Evolutionary conservation across 306 rosid species (phyloP).

Genomic region (Bauhinia variegata): DNA sequence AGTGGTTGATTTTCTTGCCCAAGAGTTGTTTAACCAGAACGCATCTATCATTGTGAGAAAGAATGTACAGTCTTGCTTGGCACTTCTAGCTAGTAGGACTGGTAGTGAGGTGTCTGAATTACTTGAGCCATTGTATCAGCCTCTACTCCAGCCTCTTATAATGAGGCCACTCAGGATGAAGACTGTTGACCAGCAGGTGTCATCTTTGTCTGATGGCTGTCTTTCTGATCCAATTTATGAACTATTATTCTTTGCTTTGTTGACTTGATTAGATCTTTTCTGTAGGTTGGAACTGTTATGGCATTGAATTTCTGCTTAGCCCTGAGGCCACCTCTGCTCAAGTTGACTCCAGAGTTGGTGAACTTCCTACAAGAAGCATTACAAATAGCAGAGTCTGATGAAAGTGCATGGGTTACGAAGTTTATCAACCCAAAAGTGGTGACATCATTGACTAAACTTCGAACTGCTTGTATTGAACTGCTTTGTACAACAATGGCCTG

Average conservation of each 20-base stretch:
- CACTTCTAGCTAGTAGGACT: conserved; percentile 94
- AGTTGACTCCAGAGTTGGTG: conserved; percentile 90
- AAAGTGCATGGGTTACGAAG: conserved; percentile 88
- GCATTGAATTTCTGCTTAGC: conserved; percentile 97
- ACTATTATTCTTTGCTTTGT: conserved; percentile 31
- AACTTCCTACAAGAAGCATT: conserved; percentile 97
- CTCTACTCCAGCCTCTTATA: conserved; percentile 91
- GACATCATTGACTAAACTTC: conserved; percentile 87
- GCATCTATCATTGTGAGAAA: conserved; percentile 93
- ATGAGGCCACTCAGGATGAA: conserved; percentile 77
- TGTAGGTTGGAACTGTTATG: conserved; percentile 94
- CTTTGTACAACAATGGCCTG: conserved; percentile 99
- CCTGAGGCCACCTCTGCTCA: conserved; percentile 97
- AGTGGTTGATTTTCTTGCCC: conserved; percentile 90
- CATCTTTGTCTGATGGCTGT: conserved; percentile 28
- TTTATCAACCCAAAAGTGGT: conserved; percentile 89
- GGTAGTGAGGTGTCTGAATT: conserved; percentile 99
- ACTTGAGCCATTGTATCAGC: conserved; percentile 83
- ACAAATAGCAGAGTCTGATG: conserved; percentile 97
- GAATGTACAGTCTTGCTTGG: conserved; percentile 94
- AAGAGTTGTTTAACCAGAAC: conserved; percentile 91
- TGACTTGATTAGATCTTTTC: conserved; percentile 36
- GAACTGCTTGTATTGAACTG: conserved; percentile 95
- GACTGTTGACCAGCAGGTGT: conserved; percentile 97
- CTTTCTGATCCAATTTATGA: conserved; percentile 29